Evolutionary conservation across 148 eudicot species (phyloP), one percentile per base, ranked within the genome.

Genomic region (Arbutus unedo): DNA sequence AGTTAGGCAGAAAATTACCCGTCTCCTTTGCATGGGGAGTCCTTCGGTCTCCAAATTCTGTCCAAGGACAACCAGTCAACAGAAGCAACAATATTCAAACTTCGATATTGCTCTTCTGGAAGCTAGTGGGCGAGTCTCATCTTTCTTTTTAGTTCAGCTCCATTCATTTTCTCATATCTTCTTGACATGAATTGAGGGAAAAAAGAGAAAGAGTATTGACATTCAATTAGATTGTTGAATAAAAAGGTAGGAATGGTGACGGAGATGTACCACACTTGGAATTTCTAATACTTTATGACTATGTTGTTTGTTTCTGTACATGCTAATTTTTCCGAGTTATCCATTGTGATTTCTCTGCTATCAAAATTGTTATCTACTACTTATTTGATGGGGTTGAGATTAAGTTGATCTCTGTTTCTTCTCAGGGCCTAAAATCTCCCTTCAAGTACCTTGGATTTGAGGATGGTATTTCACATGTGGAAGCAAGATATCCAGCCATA

Each of bases 401-500:
- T 59, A 4, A 79, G 8, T 59, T 14, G 51, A 62, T 67, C 48
- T 50, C 47, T 48, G 19, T 14, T 72, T 76, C 49, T 73, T 23
- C 50, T 64, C 70, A 94, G 99, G 93, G 90, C 81, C 74, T 91
- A 41, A 91, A 83, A 81, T 89, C 93, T 81, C 90, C 99, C 70
- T 86, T 90, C 62, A 94, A 91, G 79, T 84, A 86, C 85, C 89
- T 88, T 87, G 99, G 97, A 48, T 84, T 88, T 85, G 99, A 97
- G 84, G 98, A 97, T 91, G 92, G 96, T 64, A 50, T 86, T 75
- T 89, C 97, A 9, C 96, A 86, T 82, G 88, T 92, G 80, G 98
- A 97, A 89, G 97, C 97, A 79, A 90, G 91, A 82, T 97, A 92
- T 84, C 99, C 99, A 54, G 98, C 99, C 50, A 88, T 97, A 80